Conservation (phyloP, 768 basidiomycete genomes). For the Lactifluus pinguis region DNA sequence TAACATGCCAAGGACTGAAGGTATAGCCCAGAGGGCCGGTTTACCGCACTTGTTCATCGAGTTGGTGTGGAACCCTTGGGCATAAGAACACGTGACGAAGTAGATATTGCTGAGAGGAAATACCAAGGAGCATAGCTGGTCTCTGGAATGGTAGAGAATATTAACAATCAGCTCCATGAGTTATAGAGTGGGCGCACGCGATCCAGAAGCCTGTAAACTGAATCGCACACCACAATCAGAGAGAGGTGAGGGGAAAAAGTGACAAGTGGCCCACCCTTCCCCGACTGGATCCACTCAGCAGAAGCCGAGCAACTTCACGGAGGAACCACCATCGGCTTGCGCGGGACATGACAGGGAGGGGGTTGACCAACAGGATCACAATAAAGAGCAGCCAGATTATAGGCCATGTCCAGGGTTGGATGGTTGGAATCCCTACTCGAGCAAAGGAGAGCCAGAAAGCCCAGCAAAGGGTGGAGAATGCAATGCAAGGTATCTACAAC, state of each 20-base stretch:
- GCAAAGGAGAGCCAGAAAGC: constrained; percentile 82
- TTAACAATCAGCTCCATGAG: not conserved
- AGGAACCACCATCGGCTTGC: constrained; percentile 77
- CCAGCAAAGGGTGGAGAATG: constrained; percentile 66
- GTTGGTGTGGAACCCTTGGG: constrained; percentile 39
- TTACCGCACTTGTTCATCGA: constrained; percentile 40
- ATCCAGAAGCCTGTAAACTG: constrained; percentile 88
- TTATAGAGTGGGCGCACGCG: constrained; percentile 41
- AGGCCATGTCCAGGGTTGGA: constrained; percentile 70
- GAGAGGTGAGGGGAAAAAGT: not conserved
- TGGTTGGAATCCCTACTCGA: constrained; percentile 42
- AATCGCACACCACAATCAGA: not conserved
- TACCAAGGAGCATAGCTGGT: constrained; percentile 73
- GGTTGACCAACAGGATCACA: constrained; percentile 56
- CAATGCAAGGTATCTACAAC: constrained; percentile 63
- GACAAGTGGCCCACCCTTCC: constrained; percentile 54
- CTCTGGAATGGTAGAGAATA: constrained; percentile 33
- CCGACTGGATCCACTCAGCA: constrained; percentile 55
- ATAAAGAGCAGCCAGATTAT: constrained; percentile 70
- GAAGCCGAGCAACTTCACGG: constrained; percentile 49
- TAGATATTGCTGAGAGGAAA: constrained; percentile 69
- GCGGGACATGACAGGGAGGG: constrained; percentile 56
- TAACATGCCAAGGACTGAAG: constrained; percentile 49
- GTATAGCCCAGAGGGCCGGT: constrained; percentile 47
- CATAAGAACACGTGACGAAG: constrained; percentile 68